Evolutionary conservation across 139 green algal genomes (phyloP).

Genomic region (Tetratostichococcus sp.): DNA sequence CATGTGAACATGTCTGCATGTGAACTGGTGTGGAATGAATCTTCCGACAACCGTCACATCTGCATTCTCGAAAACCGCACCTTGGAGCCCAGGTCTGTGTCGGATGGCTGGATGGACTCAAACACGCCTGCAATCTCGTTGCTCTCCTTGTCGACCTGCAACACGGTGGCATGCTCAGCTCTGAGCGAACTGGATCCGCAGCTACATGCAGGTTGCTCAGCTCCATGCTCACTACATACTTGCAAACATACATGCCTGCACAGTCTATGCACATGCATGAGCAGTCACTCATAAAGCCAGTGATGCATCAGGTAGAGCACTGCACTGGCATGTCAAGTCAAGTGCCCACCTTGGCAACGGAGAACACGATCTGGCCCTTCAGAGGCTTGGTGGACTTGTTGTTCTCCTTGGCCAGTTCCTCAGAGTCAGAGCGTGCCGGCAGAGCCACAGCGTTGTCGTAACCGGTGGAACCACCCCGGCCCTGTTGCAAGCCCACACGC

Average conservation of each 20-base stretch:
- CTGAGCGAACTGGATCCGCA: too few species aligned
- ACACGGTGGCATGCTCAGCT: too few species aligned
- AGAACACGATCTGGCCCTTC: conserved; percentile 90
- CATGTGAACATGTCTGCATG: too few species aligned
- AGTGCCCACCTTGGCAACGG: conserved; percentile 75
- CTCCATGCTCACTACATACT: too few species aligned
- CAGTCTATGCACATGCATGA: too few species aligned
- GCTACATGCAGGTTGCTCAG: too few species aligned
- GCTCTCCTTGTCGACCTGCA: conserved; percentile 66
- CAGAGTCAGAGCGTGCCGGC: conserved; percentile 76
- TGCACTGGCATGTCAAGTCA: background rate
- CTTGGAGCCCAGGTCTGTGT: conserved; percentile 98
- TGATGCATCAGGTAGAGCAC: too few species aligned
- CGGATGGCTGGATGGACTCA: conserved; percentile 96
- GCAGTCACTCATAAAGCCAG: too few species aligned
- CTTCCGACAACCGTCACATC: too few species aligned
- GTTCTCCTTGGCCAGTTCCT: conserved; percentile 95
- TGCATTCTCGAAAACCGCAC: too few species aligned
- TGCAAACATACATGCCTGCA: too few species aligned
- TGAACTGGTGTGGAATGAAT: too few species aligned
- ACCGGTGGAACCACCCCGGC: conserved; percentile 89
- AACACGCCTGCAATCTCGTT: conserved; percentile 97
- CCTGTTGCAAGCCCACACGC: conserved; percentile 30
- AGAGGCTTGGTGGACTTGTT: conserved; percentile 77
- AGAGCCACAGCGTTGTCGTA: conserved; percentile 97